Percentiles rank a stretch among this genome's conserved stretches.
phyloP scores from a whole-genome alignment of 805 yeast species.

The Candida schatavii region DNA sequence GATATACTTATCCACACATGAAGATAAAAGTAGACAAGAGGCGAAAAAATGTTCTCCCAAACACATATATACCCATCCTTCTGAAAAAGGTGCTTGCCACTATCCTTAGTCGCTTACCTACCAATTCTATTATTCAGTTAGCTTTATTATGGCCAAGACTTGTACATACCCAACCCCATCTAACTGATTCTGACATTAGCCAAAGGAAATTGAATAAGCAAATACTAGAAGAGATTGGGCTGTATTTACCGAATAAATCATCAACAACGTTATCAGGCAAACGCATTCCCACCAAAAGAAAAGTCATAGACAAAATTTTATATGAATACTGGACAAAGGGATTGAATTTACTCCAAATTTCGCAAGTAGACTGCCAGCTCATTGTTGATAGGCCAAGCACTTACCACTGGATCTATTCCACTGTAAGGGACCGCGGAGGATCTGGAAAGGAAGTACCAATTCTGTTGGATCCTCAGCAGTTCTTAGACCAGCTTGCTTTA shows the following conservation, averaged over 20 bases:
- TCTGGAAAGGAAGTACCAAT: slow-evolving; percentile 23
- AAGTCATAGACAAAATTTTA: slow-evolving; percentile 44
- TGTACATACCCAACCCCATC: slow-evolving; percentile 26
- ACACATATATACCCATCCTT: slow-evolving; percentile 35
- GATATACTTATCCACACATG: too few relatives aligned
- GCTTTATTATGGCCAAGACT: slow-evolving; percentile 34
- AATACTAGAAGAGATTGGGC: slow-evolving; percentile 15
- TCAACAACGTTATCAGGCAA: background rate
- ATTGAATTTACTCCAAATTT: slow-evolving; percentile 59
- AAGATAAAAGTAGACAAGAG: slow-evolving; percentile 1
- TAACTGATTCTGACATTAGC: slow-evolving; percentile 9
- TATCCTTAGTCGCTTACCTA: slow-evolving; percentile 29
- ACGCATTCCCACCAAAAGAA: slow-evolving; percentile 23
- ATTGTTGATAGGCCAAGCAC: slow-evolving; percentile 56
- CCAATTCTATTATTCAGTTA: slow-evolving; percentile 30
- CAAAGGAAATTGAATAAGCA: slow-evolving; percentile 21
- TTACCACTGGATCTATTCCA: slow-evolving; percentile 48
- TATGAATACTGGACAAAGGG: slow-evolving; percentile 55
- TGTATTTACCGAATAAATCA: background rate
- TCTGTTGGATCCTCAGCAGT: slow-evolving; percentile 49
- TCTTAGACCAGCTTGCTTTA: slow-evolving; percentile 46
- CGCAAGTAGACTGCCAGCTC: slow-evolving; percentile 67
- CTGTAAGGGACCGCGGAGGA: slow-evolving; percentile 36
- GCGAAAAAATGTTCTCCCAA: slow-evolving; percentile 32
- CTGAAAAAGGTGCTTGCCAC: slow-evolving; percentile 16